Conservation (phyloP, 768 basidiomycete genomes). For the Rhodosporidiobolus sp. region DNA sequence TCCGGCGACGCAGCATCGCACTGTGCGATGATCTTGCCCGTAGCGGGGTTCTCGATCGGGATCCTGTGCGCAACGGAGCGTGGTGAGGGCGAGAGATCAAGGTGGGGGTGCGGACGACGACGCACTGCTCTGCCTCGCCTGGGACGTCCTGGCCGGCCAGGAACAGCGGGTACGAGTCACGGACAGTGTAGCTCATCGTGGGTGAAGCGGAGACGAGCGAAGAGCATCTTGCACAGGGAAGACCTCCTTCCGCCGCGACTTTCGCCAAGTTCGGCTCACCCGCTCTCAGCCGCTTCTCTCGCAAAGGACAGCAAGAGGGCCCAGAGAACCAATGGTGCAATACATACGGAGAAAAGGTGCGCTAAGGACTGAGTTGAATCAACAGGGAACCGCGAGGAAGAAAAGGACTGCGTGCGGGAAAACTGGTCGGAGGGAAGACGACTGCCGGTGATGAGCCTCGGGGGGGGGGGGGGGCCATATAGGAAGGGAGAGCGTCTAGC, state of each 20-base stretch:
- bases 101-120: background rate
- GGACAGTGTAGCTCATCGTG: conserved; percentile 20
- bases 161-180: conserved; percentile 14
- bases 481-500: background rate
- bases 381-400: background rate
- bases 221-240: background rate
- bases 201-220: background rate
- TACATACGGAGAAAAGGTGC: background rate
- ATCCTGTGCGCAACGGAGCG: background rate
- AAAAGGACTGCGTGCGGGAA: too few species aligned
- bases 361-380: conserved; percentile 3
- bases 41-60: conserved; percentile 31
- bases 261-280: too few species aligned
- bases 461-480: too few species aligned
- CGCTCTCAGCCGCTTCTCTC: background rate
- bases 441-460: too few species aligned
- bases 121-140: conserved; percentile 10
- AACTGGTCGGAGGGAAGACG: too few species aligned
- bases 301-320: too few species aligned
- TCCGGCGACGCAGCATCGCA: conserved; percentile 13
- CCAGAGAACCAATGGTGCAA: background rate
- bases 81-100: background rate
- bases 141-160: conserved; percentile 13
- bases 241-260: too few species aligned
- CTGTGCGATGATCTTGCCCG: conserved; percentile 21